phyloP scores from a whole-genome alignment of 495 filamentous ascomycete genomes.

The Penicillium silybi region DNA sequence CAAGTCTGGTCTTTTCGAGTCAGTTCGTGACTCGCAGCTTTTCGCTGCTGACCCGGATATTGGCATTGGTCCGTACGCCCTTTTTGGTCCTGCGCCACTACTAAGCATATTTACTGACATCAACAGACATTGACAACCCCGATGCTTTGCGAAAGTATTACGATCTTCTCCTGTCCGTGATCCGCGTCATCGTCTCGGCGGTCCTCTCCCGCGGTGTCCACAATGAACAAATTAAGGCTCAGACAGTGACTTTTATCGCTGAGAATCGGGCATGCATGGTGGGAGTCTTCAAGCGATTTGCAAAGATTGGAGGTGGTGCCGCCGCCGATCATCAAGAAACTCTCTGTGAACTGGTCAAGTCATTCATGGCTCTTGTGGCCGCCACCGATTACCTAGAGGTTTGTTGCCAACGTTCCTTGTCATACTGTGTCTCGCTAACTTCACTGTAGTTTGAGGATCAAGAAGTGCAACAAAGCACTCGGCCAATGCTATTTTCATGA shows the following conservation, averaged over 20 bases:
- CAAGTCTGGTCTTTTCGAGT: constrained; percentile 82
- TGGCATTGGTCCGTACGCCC: constrained; percentile 56
- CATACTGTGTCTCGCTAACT: constrained; percentile 8
- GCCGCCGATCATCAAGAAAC: constrained; percentile 34
- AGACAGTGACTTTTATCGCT: constrained; percentile 68
- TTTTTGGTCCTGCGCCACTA: background rate
- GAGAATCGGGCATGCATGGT: constrained; percentile 78
- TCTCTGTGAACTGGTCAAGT: constrained; percentile 54
- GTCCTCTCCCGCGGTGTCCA: constrained; percentile 74
- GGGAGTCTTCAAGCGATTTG: constrained; percentile 86
- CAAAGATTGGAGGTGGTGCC: constrained; percentile 62
- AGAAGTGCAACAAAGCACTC: constrained; percentile 31
- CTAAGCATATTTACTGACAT: constrained; percentile 14
- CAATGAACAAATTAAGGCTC: constrained; percentile 70
- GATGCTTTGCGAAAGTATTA: constrained; percentile 77
- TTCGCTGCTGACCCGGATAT: constrained; percentile 94
- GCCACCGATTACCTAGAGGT: constrained; percentile 62
- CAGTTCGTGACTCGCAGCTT: constrained; percentile 70
- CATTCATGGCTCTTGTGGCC: constrained; percentile 55
- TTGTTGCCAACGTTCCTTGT: constrained; percentile 14
- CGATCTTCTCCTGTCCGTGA: constrained; percentile 71
- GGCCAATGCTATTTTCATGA: constrained; percentile 39
- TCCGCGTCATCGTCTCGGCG: constrained; percentile 74
- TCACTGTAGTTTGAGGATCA: constrained; percentile 38
- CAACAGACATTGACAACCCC: constrained; percentile 59